Conservation (phyloP, 768 basidiomycete species). For the Tremella mesenterica region DNA sequence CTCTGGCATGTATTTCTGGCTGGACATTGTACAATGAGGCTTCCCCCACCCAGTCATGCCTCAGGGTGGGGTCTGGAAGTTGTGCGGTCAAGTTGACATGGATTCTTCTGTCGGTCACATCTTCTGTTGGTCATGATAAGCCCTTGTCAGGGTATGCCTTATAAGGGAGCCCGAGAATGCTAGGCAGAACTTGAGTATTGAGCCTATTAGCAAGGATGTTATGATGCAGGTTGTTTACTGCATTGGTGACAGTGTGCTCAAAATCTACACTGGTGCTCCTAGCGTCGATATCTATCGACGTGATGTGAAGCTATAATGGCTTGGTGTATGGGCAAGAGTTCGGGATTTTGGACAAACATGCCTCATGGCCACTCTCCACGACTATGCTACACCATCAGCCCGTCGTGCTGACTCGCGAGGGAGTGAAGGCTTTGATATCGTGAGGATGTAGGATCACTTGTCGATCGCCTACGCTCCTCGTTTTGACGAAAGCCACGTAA, state of each 20-base stretch:
- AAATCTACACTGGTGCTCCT: constrained; percentile 68
- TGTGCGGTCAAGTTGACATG: too few relatives aligned
- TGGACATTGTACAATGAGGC: too few relatives aligned
- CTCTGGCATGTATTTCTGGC: too few relatives aligned
- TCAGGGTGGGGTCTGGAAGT: too few relatives aligned
- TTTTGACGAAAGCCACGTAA: constrained; percentile 7
- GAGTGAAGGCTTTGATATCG: constrained; percentile 7
- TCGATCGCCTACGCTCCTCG: constrained; percentile 6
- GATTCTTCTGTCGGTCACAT: too few relatives aligned
- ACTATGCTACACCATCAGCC: constrained; percentile 32
- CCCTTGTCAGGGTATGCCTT: too few relatives aligned
- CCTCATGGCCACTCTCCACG: constrained; percentile 36
- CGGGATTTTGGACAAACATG: constrained; percentile 67
- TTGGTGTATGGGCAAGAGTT: constrained; percentile 85
- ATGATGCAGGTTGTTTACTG: constrained; percentile 89
- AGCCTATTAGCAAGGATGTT: too few relatives aligned
- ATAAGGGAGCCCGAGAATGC: too few relatives aligned
- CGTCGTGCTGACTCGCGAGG: constrained; percentile 49
- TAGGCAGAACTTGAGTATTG: too few relatives aligned
- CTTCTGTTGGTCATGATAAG: too few relatives aligned
- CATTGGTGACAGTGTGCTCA: constrained; percentile 62
- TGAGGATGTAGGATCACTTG: constrained; percentile 16
- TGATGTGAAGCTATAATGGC: constrained; percentile 84
- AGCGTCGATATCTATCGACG: constrained; percentile 74
- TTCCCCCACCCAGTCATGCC: too few relatives aligned